Evolutionary conservation across 805 yeast species (phyloP).

Genomic region (Zygotorulaspora florentina): DNA sequence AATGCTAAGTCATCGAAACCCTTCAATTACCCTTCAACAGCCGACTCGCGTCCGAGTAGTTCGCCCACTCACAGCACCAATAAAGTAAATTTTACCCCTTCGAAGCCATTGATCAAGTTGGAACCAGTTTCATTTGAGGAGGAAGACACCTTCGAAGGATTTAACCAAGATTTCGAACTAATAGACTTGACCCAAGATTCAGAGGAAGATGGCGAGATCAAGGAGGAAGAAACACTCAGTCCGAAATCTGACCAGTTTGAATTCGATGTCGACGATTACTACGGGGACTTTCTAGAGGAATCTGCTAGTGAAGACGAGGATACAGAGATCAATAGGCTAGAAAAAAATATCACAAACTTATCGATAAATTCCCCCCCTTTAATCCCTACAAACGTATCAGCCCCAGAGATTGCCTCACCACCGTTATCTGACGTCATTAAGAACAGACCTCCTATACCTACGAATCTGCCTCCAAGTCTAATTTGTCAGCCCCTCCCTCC

Average conservation of each 20-base stretch:
- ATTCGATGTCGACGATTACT: conserved; percentile 24
- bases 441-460: conserved; percentile 9
- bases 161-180: conserved; percentile 14
- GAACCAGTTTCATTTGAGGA: background rate
- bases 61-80: conserved; percentile 2
- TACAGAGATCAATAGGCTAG: conserved; percentile 15
- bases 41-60: conserved; percentile 3
- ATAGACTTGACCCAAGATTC: conserved; percentile 20
- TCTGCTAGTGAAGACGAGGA: conserved; percentile 18
- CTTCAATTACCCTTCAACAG: conserved; percentile 4
- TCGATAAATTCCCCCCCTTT: conserved; percentile 11
- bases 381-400: conserved; percentile 1
- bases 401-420: background rate
- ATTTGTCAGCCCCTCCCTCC: background rate
- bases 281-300: conserved; percentile 9
- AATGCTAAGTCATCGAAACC: conserved; percentile 4
- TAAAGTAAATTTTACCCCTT: conserved; percentile 25
- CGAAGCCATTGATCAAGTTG: conserved; percentile 23
- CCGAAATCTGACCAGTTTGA: conserved; percentile 12
- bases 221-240: conserved; percentile 1
- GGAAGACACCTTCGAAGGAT: conserved; percentile 11
- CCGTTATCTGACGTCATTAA: background rate
- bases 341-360: conserved; percentile 8
- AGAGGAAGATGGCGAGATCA: conserved; percentile 11
- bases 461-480: background rate